Evolutionary conservation across 768 basidiomycete genomes (phyloP).

Genomic region (Boletellus sp.): DNA sequence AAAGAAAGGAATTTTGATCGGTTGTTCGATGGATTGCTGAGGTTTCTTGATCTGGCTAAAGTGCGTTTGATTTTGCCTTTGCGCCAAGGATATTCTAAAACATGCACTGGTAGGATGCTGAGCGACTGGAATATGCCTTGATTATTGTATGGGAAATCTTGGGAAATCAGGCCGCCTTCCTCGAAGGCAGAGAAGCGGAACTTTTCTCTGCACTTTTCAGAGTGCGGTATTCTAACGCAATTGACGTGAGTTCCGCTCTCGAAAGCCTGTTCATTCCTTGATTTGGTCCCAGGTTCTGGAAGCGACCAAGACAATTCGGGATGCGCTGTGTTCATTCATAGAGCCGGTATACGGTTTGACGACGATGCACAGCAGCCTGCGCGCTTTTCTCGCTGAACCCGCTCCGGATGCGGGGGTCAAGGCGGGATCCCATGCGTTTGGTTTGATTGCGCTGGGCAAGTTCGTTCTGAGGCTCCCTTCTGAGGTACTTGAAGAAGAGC

Average conservation of each 20-base stretch:
- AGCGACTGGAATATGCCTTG: slow-evolving; percentile 71
- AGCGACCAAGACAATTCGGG: slow-evolving; percentile 78
- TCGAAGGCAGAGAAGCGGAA: slow-evolving; percentile 79
- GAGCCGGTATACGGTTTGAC: slow-evolving; percentile 85
- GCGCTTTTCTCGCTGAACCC: slow-evolving; percentile 56
- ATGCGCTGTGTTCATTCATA: slow-evolving; percentile 63
- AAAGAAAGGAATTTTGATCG: slow-evolving; percentile 66
- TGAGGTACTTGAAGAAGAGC: slow-evolving; percentile 83
- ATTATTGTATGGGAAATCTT: slow-evolving; percentile 83
- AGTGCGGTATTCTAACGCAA: slow-evolving; percentile 68
- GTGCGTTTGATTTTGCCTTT: slow-evolving; percentile 38
- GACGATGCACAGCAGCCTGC: slow-evolving; percentile 72
- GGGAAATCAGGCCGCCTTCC: slow-evolving; percentile 62
- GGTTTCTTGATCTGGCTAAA: slow-evolving; percentile 58
- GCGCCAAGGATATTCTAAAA: neutral
- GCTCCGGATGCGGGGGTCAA: slow-evolving; percentile 52
- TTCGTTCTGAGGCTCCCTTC: slow-evolving; percentile 77
- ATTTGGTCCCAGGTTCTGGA: slow-evolving; percentile 59
- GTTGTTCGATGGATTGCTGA: slow-evolving; percentile 62
- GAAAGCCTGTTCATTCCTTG: neutral
- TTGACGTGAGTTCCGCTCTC: slow-evolving; percentile 49
- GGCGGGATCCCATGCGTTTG: slow-evolving; percentile 73
- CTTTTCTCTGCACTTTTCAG: slow-evolving; percentile 68
- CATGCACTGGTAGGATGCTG: slow-evolving; percentile 45
- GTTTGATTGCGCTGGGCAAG: slow-evolving; percentile 78